Conservation (phyloP, 192 early-diverging fungal species). For the Coemansia umbellata region DNA sequence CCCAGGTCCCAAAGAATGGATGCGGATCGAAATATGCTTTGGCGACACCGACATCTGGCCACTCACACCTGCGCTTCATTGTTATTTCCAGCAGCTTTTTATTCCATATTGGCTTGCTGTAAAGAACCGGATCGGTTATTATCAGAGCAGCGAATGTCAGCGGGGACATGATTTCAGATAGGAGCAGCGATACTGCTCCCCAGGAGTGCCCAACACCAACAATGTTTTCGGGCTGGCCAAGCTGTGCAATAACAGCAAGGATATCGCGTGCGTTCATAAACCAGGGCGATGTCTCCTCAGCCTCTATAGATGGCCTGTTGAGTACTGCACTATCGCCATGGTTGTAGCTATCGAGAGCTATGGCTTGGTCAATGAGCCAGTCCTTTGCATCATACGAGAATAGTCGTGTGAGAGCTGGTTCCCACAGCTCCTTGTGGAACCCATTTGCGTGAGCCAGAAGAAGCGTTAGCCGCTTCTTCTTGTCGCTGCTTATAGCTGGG, state of each 20-base stretch:
- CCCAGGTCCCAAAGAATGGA: conserved; percentile 31
- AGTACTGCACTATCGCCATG: conserved; percentile 50
- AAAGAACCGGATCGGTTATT: conserved; percentile 34
- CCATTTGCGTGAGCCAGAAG: conserved; percentile 46
- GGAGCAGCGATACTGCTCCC: conserved; percentile 39
- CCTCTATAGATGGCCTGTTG: conserved; percentile 15
- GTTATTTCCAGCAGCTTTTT: conserved; percentile 4
- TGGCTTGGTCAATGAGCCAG: conserved; percentile 29
- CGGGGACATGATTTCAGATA: conserved; percentile 29
- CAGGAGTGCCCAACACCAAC: conserved; percentile 50
- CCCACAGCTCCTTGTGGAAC: conserved; percentile 54
- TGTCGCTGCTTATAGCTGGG: background rate
- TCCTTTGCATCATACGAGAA: conserved; percentile 3
- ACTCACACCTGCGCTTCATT: conserved; percentile 14
- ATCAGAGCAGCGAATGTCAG: conserved; percentile 25
- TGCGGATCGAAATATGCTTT: conserved; percentile 32
- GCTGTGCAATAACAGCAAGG: conserved; percentile 25
- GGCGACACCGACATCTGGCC: conserved; percentile 7
- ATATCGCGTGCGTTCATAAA: conserved; percentile 34
- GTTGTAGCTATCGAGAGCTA: conserved; percentile 43
- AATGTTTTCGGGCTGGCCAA: conserved; percentile 4
- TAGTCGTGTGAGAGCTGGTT: conserved; percentile 28
- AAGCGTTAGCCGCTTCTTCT: conserved; percentile 19
- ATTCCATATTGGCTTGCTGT: background rate
- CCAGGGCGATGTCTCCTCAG: conserved; percentile 26